These are phyloP conservation scores for Phytophthora hibernalis DNA, from an alignment of 352 stramenopile genomes.

Conservation along the genomic window DNA sequence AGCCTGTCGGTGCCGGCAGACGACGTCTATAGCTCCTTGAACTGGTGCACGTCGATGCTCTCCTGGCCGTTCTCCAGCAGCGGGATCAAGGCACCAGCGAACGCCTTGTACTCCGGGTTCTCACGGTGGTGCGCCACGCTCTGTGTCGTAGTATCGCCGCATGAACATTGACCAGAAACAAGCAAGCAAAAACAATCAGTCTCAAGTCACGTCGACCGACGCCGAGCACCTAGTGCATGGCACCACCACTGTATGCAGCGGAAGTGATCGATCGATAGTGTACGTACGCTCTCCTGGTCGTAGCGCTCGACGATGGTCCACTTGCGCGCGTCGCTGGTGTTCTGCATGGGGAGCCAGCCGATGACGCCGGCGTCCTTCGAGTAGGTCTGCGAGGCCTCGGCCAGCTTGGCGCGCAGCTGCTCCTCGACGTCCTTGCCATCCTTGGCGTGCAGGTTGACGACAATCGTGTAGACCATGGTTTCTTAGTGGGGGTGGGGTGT, in stretches of 20 bases:
- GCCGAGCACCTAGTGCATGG: neutral
- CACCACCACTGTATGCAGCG: no score
- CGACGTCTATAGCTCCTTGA: constrained; percentile 22
- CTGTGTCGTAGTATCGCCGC: constrained; percentile 6
- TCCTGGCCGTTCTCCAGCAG: constrained; percentile 26
- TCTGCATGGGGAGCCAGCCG: constrained; percentile 23
- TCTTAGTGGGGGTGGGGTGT: neutral
- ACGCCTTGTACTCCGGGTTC: constrained; percentile 19
- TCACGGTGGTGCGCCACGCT: constrained; percentile 25
- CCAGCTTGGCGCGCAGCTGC: constrained; percentile 24
- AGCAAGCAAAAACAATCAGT: constrained; percentile 16
- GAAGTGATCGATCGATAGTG: neutral
- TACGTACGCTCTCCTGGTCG: constrained; percentile 30
- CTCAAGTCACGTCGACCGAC: neutral
- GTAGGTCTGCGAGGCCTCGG: constrained; percentile 21
- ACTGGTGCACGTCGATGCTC: constrained; percentile 25
- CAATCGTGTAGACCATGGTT: constrained; percentile 31
- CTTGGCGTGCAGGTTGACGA: constrained; percentile 30
- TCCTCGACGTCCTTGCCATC: constrained; percentile 29
- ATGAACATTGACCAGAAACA: neutral
- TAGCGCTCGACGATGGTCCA: constrained; percentile 36
- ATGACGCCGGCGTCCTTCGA: constrained; percentile 25
- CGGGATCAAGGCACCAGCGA: constrained; percentile 11
- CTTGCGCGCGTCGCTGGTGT: constrained; percentile 27
- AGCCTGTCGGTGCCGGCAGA: neutral